Evolutionary conservation across 2,329 filamentous ascomycete species (phyloP).

Genomic region (Fusarium piperis): DNA sequence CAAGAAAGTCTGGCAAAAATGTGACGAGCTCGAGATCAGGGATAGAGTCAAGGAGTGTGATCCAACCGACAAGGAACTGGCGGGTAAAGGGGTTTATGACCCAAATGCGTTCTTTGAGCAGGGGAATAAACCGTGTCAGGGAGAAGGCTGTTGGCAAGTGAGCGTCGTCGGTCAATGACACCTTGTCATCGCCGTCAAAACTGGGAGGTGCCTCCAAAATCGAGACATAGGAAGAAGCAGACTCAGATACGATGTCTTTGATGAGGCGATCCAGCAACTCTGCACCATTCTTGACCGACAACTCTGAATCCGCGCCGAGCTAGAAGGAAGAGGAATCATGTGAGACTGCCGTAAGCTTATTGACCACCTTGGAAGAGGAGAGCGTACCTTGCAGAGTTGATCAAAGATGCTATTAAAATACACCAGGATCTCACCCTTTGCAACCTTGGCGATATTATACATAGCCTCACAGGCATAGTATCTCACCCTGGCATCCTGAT

Average conservation of each 20-base stretch:
- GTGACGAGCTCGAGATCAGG: conserved; percentile 95
- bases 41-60: conserved; percentile 93
- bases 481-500: conserved; percentile 95
- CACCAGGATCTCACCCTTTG: conserved; percentile 94
- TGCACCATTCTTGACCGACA: conserved; percentile 97
- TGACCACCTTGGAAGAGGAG: background rate
- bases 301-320: conserved; percentile 94
- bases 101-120: conserved; percentile 92
- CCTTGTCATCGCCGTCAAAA: conserved; percentile 57
- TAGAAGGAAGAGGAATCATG: conserved; percentile 48
- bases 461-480: conserved; percentile 99
- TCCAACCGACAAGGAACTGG: conserved; percentile 96
- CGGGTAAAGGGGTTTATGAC: conserved; percentile 95
- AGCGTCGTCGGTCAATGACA: conserved; percentile 56
- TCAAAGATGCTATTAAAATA: conserved; percentile 99
- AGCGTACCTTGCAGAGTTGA: conserved; percentile 86
- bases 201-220: conserved; percentile 73
- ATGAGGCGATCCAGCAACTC: conserved; percentile 93
- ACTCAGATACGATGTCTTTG: conserved; percentile 96
- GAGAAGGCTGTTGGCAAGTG: conserved; percentile 88
- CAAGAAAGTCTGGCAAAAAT: conserved; percentile 90
- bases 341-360: background rate
- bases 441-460: conserved; percentile 99
- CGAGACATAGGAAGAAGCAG: conserved; percentile 93
- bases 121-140: conserved; percentile 86